Conservation (phyloP, 225 moss, liverwort and hornwort genomes). For the Marchantia polymorpha region DNA sequence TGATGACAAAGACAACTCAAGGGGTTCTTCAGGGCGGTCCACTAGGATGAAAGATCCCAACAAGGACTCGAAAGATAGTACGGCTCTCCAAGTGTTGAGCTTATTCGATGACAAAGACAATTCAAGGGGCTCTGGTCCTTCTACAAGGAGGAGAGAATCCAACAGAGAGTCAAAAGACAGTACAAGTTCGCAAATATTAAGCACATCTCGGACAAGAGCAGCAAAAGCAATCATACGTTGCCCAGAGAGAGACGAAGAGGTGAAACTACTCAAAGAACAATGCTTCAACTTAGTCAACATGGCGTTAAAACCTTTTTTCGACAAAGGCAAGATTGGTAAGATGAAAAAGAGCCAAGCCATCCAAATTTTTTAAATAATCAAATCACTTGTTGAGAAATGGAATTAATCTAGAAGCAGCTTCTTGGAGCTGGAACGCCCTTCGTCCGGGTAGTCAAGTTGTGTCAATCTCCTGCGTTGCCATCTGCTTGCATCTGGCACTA, state of each 20-base stretch:
- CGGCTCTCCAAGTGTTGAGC: constrained; percentile 11
- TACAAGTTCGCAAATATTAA: constrained; percentile 6
- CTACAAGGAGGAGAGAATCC: constrained; percentile 29
- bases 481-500: background rate
- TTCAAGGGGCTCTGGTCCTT: constrained; percentile 28
- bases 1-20: constrained; percentile 40
- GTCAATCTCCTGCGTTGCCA: background rate
- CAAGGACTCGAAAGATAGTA: constrained; percentile 27
- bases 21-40: constrained; percentile 28
- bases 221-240: constrained; percentile 3
- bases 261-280: constrained; percentile 66
- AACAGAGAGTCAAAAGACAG: constrained; percentile 11
- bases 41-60: constrained; percentile 31
- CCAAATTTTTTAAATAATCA: too few species aligned
- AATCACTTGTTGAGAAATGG: too few species aligned
- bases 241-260: constrained; percentile 42
- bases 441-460: background rate
- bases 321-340: constrained; percentile 76
- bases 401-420: background rate
- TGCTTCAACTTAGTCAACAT: constrained; percentile 59
- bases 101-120: constrained; percentile 42
- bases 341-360: too few species aligned
- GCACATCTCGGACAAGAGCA: constrained; percentile 27
- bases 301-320: constrained; percentile 68
- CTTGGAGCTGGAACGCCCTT: background rate